Percentiles rank a stretch among this genome's conserved stretches.
phyloP scores from a whole-genome alignment of 257 asterid species.

The Fraxinus quadrangulata region DNA sequence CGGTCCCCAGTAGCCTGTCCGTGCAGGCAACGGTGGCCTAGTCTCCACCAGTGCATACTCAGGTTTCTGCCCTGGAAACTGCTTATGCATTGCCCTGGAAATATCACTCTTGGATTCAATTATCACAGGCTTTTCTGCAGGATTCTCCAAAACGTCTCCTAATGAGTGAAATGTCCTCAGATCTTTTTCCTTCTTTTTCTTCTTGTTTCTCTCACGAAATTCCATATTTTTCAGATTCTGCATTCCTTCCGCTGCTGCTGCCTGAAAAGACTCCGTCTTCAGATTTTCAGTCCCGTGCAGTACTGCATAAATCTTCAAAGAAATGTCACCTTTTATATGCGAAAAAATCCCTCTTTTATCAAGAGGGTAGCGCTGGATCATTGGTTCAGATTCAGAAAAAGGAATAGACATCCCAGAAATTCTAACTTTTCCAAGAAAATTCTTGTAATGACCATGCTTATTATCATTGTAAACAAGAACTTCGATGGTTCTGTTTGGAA shows the following conservation, averaged over 20 bases:
- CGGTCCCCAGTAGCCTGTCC: slow-evolving; percentile 92
- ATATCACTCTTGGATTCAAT: slow-evolving; percentile 51
- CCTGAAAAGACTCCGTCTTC: slow-evolving; percentile 15
- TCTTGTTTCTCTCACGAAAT: slow-evolving; percentile 39
- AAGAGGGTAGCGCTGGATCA: slow-evolving; percentile 74
- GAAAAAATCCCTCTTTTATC: slow-evolving; percentile 88
- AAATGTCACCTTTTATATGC: slow-evolving; percentile 78
- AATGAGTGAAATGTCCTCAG: slow-evolving; percentile 76
- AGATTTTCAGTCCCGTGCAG: slow-evolving; percentile 27
- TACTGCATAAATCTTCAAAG: slow-evolving; percentile 55
- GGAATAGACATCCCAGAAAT: slow-evolving; percentile 72
- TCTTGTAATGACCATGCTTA: slow-evolving; percentile 56
- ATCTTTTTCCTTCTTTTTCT: slow-evolving; percentile 72
- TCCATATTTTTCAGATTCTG: slow-evolving; percentile 33
- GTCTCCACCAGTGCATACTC: slow-evolving; percentile 90
- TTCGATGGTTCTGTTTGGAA: slow-evolving; percentile 53
- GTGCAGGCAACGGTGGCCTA: slow-evolving; percentile 78
- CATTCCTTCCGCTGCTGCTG: slow-evolving; percentile 28
- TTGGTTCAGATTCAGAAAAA: slow-evolving; percentile 60
- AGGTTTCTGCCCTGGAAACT: slow-evolving; percentile 62
- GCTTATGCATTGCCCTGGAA: slow-evolving; percentile 68
- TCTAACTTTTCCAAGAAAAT: slow-evolving; percentile 77
- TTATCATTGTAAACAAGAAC: slow-evolving; percentile 67
- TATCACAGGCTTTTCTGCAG: slow-evolving; percentile 43
- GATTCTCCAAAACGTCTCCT: slow-evolving; percentile 40